phyloP scores from a whole-genome alignment of 176 grass and related monocot genomes.

The Rhynchospora tenuis region DNA sequence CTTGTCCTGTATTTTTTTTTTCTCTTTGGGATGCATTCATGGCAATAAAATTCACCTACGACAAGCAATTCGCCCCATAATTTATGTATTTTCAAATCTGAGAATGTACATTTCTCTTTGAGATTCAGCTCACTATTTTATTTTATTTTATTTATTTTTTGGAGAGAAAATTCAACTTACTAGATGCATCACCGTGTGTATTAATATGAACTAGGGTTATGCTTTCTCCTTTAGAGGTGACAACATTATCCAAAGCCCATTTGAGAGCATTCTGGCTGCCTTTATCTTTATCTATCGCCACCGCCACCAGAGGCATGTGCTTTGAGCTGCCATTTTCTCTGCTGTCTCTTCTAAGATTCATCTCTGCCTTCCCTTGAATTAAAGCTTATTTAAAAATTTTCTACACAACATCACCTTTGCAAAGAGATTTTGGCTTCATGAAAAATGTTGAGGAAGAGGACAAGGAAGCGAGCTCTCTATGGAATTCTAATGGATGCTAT shows the following conservation, averaged over 20 bases:
- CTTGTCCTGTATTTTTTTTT: not conserved
- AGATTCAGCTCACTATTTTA: slow-evolving; percentile 4
- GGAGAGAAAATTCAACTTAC: not conserved
- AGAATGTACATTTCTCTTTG: not conserved
- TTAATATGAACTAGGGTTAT: slow-evolving; percentile 34
- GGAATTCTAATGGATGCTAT: not conserved
- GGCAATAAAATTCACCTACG: not conserved
- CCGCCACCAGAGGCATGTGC: slow-evolving; percentile 21
- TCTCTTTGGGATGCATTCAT: not conserved
- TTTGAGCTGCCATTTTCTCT: not conserved
- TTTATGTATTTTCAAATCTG: not conserved
- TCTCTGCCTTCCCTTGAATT: not conserved
- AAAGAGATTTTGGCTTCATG: not conserved
- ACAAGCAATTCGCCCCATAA: not conserved
- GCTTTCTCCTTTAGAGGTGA: slow-evolving; percentile 27
- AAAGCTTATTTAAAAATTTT: not conserved
- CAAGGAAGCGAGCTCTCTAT: not conserved
- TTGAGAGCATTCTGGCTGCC: slow-evolving; percentile 41
- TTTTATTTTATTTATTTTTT: too few relatives aligned
- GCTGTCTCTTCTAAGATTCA: not conserved
- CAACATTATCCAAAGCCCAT: slow-evolving; percentile 36
- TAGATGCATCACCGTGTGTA: not conserved
- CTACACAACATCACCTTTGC: not conserved
- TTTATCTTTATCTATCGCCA: slow-evolving; percentile 45
- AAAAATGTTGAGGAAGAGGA: not conserved